phyloP scores from a whole-genome alignment of 78 protist genomes.

The Cyanophora paradoxa region DNA sequence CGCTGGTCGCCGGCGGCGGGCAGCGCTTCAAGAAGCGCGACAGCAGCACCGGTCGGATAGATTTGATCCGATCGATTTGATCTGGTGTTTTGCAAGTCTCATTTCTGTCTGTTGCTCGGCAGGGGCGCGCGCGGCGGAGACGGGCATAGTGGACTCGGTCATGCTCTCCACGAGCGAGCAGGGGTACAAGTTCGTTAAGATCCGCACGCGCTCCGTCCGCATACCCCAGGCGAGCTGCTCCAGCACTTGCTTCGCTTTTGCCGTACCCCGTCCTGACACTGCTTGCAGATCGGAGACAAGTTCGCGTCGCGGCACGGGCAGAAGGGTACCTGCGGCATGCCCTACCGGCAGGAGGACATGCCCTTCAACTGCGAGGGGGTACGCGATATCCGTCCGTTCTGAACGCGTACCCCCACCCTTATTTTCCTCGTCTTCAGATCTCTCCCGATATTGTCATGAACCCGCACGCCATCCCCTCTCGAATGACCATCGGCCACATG shows the following conservation, averaged over 20 bases:
- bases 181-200: slow-evolving; percentile 84
- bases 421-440: too few species aligned
- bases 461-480: slow-evolving; percentile 99
- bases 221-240: slow-evolving; percentile 89
- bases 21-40: not conserved
- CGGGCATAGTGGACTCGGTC: slow-evolving; percentile 32
- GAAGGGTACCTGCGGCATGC: slow-evolving; percentile 98
- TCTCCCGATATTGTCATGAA: slow-evolving; percentile 98
- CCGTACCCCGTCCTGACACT: not conserved
- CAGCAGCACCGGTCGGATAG: not conserved
- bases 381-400: too few species aligned
- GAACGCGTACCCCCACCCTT: too few species aligned
- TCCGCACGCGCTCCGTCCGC: slow-evolving; percentile 82
- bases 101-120: not conserved
- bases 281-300: slow-evolving; percentile 95
- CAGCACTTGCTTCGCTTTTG: not conserved
- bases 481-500: slow-evolving; percentile 99
- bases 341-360: slow-evolving; percentile 97
- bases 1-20: not conserved
- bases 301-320: slow-evolving; percentile 99
- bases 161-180: slow-evolving; percentile 62
- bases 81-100: not conserved
- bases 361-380: slow-evolving; percentile 85
- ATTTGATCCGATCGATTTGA: too few species aligned
- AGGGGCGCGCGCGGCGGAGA: slow-evolving; percentile 20